Evolutionary conservation across 371 early-diverging fungal species (phyloP).

Genomic region (Mortierella sp.): DNA sequence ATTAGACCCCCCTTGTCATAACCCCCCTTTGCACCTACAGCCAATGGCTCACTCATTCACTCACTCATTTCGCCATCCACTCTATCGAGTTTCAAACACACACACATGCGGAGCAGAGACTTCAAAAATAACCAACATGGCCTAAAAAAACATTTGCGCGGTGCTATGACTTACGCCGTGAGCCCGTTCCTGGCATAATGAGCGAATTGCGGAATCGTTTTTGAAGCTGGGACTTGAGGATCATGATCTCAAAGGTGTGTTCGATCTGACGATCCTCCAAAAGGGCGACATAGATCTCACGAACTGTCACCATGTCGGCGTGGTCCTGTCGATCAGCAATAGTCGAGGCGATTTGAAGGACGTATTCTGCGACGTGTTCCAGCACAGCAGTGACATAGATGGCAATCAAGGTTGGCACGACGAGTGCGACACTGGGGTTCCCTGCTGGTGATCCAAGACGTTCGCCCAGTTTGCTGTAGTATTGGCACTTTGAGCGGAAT

Average conservation of each 20-base stretch:
- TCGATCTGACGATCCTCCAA: constrained; percentile 71
- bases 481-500: constrained; percentile 66
- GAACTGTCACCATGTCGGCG: constrained; percentile 69
- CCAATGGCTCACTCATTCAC: background rate
- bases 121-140: constrained; percentile 8
- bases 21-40: background rate
- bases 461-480: constrained; percentile 72
- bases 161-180: constrained; percentile 27
- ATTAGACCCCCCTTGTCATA: too few species aligned
- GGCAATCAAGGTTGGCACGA: constrained; percentile 72
- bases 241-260: constrained; percentile 66
- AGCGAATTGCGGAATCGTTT: constrained; percentile 58
- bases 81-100: background rate
- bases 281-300: constrained; percentile 71
- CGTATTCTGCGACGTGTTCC: constrained; percentile 75
- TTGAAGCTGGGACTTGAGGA: constrained; percentile 67
- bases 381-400: constrained; percentile 77
- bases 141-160: background rate
- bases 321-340: constrained; percentile 70
- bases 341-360: constrained; percentile 70
- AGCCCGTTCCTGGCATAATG: constrained; percentile 46
- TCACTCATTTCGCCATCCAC: background rate
- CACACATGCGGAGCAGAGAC: background rate
- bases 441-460: constrained; percentile 50
- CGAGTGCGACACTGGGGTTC: constrained; percentile 46